phyloP scores from a whole-genome alignment of 2,329 filamentous ascomycete species.

The Fusarium neocosmosporiellum region DNA sequence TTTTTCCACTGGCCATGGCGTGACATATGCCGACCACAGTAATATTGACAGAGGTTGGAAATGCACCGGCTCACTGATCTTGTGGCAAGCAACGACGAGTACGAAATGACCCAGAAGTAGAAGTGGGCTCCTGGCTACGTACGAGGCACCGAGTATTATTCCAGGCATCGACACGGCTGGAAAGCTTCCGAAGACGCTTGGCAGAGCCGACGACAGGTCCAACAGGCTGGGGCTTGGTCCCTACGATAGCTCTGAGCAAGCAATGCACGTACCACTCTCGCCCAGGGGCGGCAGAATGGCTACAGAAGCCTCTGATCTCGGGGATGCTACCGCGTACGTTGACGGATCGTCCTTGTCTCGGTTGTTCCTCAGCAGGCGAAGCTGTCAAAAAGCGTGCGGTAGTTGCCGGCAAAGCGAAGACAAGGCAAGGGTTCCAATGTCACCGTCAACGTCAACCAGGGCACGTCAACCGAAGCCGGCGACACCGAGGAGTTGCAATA shows the following conservation, averaged over 20 bases:
- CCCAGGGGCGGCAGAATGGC: conserved; percentile 7
- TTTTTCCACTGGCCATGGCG: conserved; percentile 4
- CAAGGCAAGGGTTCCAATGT: conserved; percentile 18
- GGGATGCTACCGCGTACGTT: conserved; percentile 23
- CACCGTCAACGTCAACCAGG: conserved; percentile 26
- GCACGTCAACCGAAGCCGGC: conserved; percentile 18
- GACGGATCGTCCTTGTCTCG: conserved; percentile 4
- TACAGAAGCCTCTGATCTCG: conserved; percentile 21
- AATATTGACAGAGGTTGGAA: neutral
- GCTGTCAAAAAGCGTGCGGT: conserved; percentile 17
- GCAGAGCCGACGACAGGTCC: conserved; percentile 24
- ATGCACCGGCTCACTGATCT: neutral
- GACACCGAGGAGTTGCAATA: conserved; percentile 19
- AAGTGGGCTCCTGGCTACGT: conserved; percentile 3
- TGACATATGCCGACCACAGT: neutral
- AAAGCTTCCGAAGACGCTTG: conserved; percentile 11
- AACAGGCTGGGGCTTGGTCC: conserved; percentile 22
- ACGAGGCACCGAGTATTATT: conserved; percentile 1
- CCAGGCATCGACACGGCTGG: conserved; percentile 9
- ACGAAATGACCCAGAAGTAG: conserved; percentile 13
- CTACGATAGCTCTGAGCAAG: conserved; percentile 17
- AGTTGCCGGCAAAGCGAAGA: conserved; percentile 15
- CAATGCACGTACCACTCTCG: conserved; percentile 29
- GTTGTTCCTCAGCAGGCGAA: conserved; percentile 9
- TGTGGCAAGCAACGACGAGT: conserved; percentile 5